Evolutionary conservation across 2,329 filamentous ascomycete genomes (phyloP).

Genomic region (Sporothrix brasiliensis): DNA sequence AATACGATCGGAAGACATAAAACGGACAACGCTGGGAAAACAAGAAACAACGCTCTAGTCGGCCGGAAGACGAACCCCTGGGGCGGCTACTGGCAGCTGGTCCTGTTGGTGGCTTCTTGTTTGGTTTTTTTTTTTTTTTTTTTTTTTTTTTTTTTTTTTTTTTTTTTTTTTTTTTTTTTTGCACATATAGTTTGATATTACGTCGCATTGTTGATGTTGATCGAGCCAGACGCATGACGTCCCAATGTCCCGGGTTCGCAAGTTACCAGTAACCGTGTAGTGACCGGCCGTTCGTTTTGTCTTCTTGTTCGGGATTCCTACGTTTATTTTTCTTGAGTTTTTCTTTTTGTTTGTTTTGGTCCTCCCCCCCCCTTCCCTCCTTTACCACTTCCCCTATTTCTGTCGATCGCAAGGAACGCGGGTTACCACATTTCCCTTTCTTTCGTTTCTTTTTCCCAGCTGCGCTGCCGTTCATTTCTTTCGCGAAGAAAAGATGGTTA

Average conservation of each 20-base stretch:
- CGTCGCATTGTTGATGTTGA: slow-evolving; percentile 7
- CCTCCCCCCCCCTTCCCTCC: neutral
- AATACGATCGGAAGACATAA: neutral
- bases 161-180: neutral
- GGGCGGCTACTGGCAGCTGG: slow-evolving; percentile 16
- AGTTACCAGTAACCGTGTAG: slow-evolving; percentile 1
- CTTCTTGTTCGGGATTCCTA: neutral
- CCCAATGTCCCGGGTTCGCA: neutral
- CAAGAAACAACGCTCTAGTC: neutral
- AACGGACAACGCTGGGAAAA: slow-evolving; percentile 3
- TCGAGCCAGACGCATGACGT: neutral
- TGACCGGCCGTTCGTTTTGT: slow-evolving; percentile 3
- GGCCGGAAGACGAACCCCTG: slow-evolving; percentile 19
- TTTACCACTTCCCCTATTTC: slow-evolving; percentile 2
- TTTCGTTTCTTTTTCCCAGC: slow-evolving; percentile 13
- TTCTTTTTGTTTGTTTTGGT: neutral
- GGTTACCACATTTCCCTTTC: neutral
- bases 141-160: neutral
- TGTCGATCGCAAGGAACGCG: neutral
- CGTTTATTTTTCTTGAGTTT: neutral
- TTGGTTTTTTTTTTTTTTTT: neutral
- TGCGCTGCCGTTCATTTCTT: slow-evolving; percentile 10
- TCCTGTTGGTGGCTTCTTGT: neutral
- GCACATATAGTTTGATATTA: too few relatives aligned
- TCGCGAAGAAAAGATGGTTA: neutral